Conservation (phyloP, 83 land plant species). For the Diphasiastrum complanatum region DNA sequence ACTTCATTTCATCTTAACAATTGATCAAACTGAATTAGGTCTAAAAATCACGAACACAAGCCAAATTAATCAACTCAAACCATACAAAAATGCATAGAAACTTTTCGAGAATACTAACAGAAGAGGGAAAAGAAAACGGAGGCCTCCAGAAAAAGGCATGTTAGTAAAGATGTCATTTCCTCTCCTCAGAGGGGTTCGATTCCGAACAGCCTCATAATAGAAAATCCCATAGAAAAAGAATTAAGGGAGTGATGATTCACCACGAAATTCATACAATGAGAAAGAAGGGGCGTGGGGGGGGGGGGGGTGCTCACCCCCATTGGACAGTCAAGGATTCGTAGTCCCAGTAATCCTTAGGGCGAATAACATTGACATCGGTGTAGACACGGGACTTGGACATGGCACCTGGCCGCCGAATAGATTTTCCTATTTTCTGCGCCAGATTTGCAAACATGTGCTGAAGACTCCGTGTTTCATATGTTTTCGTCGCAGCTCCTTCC, state of each 20-base stretch:
- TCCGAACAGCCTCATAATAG: too few relatives aligned
- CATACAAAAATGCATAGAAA: not conserved
- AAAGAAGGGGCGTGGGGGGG: not conserved
- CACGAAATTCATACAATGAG: not conserved
- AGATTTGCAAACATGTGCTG: conserved; percentile 43
- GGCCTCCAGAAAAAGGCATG: too few relatives aligned
- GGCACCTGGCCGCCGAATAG: conserved; percentile 73
- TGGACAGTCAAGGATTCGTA: conserved; percentile 86
- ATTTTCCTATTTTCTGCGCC: conserved; percentile 87
- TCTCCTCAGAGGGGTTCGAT: too few relatives aligned
- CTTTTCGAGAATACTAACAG: not conserved
- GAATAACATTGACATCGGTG: conserved; percentile 73
- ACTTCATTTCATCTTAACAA: too few relatives aligned
- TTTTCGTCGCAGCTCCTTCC: too few relatives aligned
- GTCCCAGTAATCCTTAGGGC: conserved; percentile 95
- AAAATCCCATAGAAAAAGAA: not conserved
- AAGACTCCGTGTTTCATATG: too few relatives aligned
- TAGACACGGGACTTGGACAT: conserved; percentile 79
- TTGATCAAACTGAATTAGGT: too few relatives aligned
- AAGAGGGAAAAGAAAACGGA: not conserved
- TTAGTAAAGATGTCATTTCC: too few relatives aligned
- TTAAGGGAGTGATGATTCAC: not conserved
- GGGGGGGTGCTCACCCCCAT: conserved; percentile 51
- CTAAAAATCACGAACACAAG: not conserved
- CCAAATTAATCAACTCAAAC: not conserved